Base-by-base conservation (phyloP, 129 eudicot species). In the Tanacetum coccineum region DNA sequence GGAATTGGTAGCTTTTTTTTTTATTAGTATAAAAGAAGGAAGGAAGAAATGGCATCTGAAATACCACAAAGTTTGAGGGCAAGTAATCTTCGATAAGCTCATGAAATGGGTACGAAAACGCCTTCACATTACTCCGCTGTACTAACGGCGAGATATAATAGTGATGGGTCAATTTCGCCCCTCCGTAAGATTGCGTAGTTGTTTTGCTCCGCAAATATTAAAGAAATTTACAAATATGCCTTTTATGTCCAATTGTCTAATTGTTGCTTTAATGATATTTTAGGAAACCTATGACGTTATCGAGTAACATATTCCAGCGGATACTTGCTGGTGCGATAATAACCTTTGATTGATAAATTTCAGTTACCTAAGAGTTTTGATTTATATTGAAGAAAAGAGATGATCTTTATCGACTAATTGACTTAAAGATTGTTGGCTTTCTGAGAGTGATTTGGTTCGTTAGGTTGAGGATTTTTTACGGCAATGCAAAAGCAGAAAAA, bases 301-400 rank as follows among this genome's bases (percentile, higher is more conserved):
- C 95, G 10, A 82, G 78, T 66, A 83, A n/a, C n/a, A 80, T 19
- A 80, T 94, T 70, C 95, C 99, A 71, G 90, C 90, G 11, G 99
- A 94, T n/a, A 71, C 93, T 94, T 71, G 95, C 95, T 51, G 93
- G 95, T 76, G 99, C 99, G 46, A 89, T 94, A n/a, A n/a, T n/a
- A n/a, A 65, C 99, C 99, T 53, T 77, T 89, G 78, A 84, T 89
- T 58, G 96, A 89, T 63, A 94, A 84, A 74, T 94, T 94, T 69
- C 99, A 94, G 98, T 88, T 65, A 49, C 73, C n/a, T n/a, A 7
- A 57, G 17, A 22, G 13, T 57, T 47, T 20, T 56, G 44, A 36
- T 60, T 14, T 36, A 14, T 53, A 49, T 52, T 18, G 9, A 46
- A n/a, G n/a, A 25, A 25, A 17, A 42, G 42, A 46, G 14, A 22